Percentiles rank a stretch among this genome's conserved stretches.
Conservation (phyloP, 2,329 filamentous ascomycete genomes). For the Cryphonectria japonica region DNA sequence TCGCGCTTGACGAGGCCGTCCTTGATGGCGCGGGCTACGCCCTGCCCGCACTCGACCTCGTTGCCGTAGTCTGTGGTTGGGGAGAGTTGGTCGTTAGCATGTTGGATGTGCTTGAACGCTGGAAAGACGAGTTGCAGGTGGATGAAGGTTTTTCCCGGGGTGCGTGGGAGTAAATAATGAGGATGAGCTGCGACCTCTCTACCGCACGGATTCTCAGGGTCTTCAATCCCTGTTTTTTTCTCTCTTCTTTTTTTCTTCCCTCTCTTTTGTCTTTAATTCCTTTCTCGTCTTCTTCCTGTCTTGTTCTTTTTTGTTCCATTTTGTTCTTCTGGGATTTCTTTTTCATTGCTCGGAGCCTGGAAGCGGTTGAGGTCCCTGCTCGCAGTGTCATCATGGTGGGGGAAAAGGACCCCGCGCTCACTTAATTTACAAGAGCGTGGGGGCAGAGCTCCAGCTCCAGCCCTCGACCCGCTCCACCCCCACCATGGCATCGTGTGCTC, state of each 20-base stretch:
- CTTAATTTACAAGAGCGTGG: neutral
- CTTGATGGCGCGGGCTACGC: slow-evolving; percentile 77
- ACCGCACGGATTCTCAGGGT: neutral
- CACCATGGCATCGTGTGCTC: neutral
- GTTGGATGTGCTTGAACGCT: neutral
- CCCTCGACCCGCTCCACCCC: neutral
- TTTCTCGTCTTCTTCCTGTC: neutral
- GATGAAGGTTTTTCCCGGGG: no score
- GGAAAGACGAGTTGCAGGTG: no score
- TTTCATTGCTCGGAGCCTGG: no score
- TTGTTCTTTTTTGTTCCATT: neutral
- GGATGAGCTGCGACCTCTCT: neutral
- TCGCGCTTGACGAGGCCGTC: slow-evolving; percentile 81
- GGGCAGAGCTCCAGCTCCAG: neutral
- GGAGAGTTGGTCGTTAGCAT: neutral
- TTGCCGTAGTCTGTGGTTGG: slow-evolving; percentile 73
- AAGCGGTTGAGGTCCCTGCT: neutral
- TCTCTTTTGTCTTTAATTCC: neutral
- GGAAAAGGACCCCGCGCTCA: neutral
- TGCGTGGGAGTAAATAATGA: neutral
- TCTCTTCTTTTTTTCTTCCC: neutral
- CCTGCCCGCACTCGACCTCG: slow-evolving; percentile 76
- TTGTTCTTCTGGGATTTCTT: neutral
- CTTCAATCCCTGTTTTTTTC: no score
- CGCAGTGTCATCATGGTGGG: neutral